Conservation (phyloP, 805 yeast species). For the Kluyveromyces dobzhanskii region DNA sequence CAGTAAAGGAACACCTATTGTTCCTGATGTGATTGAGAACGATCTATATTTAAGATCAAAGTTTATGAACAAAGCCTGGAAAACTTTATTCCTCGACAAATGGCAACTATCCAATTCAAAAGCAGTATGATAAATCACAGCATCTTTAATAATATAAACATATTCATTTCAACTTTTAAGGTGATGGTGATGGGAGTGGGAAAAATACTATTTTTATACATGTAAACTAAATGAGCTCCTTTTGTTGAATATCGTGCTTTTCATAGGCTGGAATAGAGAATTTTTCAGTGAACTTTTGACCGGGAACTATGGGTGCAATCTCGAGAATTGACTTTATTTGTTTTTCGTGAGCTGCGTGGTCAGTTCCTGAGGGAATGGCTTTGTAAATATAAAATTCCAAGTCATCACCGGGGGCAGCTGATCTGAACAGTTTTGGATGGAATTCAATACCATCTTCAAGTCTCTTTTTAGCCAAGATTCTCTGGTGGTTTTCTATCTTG, state of each 20-base stretch:
- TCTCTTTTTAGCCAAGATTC: constrained; percentile 64
- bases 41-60: neutral
- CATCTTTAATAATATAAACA: too few species aligned
- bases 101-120: neutral
- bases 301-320: constrained; percentile 75
- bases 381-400: constrained; percentile 64
- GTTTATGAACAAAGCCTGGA: neutral
- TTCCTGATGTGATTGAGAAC: neutral
- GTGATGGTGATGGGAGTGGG: neutral
- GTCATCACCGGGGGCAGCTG: constrained; percentile 34
- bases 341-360: constrained; percentile 44
- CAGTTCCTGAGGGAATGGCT: constrained; percentile 44
- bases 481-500: constrained; percentile 80
- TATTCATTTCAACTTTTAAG: too few species aligned
- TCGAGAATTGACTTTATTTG: constrained; percentile 51
- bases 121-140: neutral
- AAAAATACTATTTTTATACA: neutral
- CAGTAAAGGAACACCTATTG: neutral
- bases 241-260: constrained; percentile 34
- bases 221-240: neutral
- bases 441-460: constrained; percentile 72
- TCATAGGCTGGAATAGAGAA: constrained; percentile 62
- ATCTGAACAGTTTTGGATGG: constrained; percentile 69
- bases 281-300: constrained; percentile 57
- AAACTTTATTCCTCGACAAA: neutral